Conservation (phyloP, 305 asterid genomes). For the Ajuga reptans region DNA sequence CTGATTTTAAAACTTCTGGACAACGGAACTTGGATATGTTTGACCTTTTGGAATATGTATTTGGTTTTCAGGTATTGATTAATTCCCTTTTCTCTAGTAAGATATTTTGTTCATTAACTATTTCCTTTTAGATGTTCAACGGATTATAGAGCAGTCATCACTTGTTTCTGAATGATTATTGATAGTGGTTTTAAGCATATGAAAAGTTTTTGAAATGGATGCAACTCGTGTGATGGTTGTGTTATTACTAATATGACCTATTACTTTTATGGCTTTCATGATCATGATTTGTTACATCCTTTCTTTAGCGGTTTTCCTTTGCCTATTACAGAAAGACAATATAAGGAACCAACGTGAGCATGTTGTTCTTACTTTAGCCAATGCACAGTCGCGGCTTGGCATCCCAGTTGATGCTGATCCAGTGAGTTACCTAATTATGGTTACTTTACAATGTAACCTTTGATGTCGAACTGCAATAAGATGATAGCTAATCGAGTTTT, state of each 20-base stretch:
- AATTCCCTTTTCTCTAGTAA: slow-evolving; percentile 11
- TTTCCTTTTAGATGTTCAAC: neutral
- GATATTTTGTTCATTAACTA: neutral
- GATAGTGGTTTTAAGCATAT: slow-evolving; percentile 14
- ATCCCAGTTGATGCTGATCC: slow-evolving; percentile 70
- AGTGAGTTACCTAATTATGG: slow-evolving; percentile 46
- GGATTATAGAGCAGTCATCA: neutral
- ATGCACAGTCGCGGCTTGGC: slow-evolving; percentile 78
- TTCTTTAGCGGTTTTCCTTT: slow-evolving; percentile 12
- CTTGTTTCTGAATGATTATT: slow-evolving; percentile 11
- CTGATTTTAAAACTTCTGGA: slow-evolving; percentile 56
- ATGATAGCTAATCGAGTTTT: slow-evolving; percentile 4
- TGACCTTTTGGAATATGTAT: slow-evolving; percentile 82
- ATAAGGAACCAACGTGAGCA: slow-evolving; percentile 94
- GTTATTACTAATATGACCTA: slow-evolving; percentile 7
- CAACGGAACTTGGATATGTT: slow-evolving; percentile 80
- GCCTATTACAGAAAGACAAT: slow-evolving; percentile 75
- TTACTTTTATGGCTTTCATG: slow-evolving; percentile 1
- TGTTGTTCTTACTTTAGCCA: slow-evolving; percentile 73
- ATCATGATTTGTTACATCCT: slow-evolving; percentile 4
- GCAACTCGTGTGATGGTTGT: slow-evolving; percentile 9
- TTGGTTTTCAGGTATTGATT: slow-evolving; percentile 82
- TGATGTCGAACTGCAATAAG: slow-evolving; percentile 8
- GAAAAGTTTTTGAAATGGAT: slow-evolving; percentile 14
- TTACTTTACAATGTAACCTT: slow-evolving; percentile 17